Conservation (phyloP, 1,284 basidiomycete genomes). For the Cutaneotrichosporon sp. region DNA sequence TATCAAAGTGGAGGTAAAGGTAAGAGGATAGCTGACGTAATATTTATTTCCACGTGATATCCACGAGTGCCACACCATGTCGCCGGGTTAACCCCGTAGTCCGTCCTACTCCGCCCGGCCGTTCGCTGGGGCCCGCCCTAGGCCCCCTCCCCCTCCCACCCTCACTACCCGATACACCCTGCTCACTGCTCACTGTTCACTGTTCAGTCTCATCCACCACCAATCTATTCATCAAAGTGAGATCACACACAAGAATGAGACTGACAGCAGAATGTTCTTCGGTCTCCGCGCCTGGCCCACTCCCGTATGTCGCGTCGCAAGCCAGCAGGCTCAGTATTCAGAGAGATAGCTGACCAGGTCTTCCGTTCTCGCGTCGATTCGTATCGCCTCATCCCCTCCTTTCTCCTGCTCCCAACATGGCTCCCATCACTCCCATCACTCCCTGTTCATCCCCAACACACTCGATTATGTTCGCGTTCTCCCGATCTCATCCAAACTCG, state of each 20-base stretch:
- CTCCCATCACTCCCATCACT: too few species aligned
- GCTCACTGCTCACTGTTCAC: constrained; percentile 11
- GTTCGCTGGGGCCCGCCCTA: not conserved
- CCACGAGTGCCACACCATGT: not conserved
- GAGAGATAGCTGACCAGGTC: constrained; percentile 16
- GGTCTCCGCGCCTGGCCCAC: constrained; percentile 51
- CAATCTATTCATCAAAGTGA: constrained; percentile 9
- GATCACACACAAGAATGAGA: not conserved
- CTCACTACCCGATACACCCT: constrained; percentile 1
- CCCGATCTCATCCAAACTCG: too few species aligned
- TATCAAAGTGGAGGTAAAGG: not conserved
- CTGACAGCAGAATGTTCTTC: constrained; percentile 36
- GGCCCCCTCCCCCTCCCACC: not conserved
- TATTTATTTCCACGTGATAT: not conserved
- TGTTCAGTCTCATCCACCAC: constrained; percentile 4
- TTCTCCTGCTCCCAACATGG: not conserved
- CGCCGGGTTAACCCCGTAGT: not conserved
- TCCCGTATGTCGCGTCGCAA: constrained; percentile 35
- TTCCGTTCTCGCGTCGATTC: not conserved
- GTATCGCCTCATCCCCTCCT: not conserved
- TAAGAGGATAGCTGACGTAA: not conserved
- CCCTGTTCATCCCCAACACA: too few species aligned
- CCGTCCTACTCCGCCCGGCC: constrained; percentile 3
- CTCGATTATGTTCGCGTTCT: too few species aligned
- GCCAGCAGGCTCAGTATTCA: too few species aligned